Percentiles rank a stretch among this genome's conserved stretches.
phyloP scores from a whole-genome alignment of 352 stramenopile genomes.

The Globisporangium splendens region DNA sequence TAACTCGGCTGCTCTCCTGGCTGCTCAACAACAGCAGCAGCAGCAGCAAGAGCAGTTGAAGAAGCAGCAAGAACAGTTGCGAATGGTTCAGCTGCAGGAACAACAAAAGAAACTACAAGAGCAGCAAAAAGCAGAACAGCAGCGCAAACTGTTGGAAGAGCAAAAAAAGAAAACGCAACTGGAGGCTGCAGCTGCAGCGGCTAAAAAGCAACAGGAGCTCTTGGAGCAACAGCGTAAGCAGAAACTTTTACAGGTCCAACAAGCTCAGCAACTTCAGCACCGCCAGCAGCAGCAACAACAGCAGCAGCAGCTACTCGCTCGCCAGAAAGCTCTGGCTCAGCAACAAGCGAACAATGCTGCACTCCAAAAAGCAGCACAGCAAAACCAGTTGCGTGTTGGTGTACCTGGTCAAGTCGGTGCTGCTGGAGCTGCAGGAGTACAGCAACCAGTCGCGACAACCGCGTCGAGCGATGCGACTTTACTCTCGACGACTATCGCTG shows the following conservation, averaged over 20 bases:
- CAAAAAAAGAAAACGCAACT: conserved; percentile 71
- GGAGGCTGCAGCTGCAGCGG: conserved; percentile 44
- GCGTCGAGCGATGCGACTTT: conserved; percentile 16
- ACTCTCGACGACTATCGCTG: conserved; percentile 7
- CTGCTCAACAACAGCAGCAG: conserved; percentile 9
- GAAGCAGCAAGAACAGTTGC: conserved; percentile 65
- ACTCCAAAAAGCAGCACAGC: conserved; percentile 26
- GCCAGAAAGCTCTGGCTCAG: conserved; percentile 19
- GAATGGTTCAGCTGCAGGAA: conserved; percentile 49
- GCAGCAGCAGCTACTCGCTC: conserved; percentile 18
- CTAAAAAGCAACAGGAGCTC: conserved; percentile 62
- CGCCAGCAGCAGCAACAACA: conserved; percentile 31
- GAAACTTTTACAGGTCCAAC: conserved; percentile 37
- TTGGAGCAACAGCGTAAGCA: conserved; percentile 68
- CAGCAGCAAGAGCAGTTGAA: conserved; percentile 54
- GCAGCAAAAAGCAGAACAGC: conserved; percentile 55
- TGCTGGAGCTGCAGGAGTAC: conserved; percentile 6
- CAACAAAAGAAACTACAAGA: conserved; percentile 72
- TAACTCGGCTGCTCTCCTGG: conserved; percentile 4
- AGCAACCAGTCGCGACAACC: conserved; percentile 11
- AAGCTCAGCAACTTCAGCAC: conserved; percentile 35
- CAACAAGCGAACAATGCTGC: conserved; percentile 31
- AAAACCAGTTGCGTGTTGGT: conserved; percentile 31
- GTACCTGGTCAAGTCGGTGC: background rate
- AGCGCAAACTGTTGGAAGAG: conserved; percentile 65